Evolutionary conservation across 805 yeast genomes (phyloP).

Genomic region (Candida vartiovaarae): DNA sequence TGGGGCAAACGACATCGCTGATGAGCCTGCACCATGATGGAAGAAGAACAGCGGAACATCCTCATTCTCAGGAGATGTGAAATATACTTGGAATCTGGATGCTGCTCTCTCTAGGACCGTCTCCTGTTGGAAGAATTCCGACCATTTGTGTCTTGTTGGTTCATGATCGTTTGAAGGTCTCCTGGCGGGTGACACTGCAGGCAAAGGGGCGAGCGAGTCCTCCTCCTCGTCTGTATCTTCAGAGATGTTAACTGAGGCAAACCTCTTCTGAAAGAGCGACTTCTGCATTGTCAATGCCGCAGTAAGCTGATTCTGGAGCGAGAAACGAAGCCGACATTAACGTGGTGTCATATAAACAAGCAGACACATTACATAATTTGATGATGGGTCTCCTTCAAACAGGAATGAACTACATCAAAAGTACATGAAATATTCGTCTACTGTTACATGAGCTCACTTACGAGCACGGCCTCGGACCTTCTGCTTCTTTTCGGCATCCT

Average conservation of each 20-base stretch:
- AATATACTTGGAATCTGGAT: slow-evolving; percentile 48
- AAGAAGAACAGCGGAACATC: slow-evolving; percentile 56
- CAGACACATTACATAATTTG: too few relatives aligned
- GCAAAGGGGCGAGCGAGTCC: not conserved
- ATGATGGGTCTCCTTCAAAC: too few relatives aligned
- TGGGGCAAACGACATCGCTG: slow-evolving; percentile 67
- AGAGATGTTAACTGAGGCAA: not conserved
- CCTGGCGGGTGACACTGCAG: not conserved
- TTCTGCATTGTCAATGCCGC: slow-evolving; percentile 2
- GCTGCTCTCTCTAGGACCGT: slow-evolving; percentile 14
- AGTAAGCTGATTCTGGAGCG: too few relatives aligned
- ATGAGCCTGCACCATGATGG: slow-evolving; percentile 96
- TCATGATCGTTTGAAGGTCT: not conserved
- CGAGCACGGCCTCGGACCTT: slow-evolving; percentile 24
- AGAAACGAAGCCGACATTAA: too few relatives aligned
- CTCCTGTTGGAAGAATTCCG: slow-evolving; percentile 27
- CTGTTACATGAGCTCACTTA: slow-evolving; percentile 5
- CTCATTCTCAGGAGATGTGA: slow-evolving; percentile 38
- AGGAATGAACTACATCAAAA: not conserved
- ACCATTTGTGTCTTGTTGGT: slow-evolving; percentile 21
- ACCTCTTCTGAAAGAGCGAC: slow-evolving; percentile 10
- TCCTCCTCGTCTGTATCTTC: not conserved
- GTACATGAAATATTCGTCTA: not conserved
- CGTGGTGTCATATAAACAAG: too few relatives aligned
- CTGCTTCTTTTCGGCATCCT: slow-evolving; percentile 14